Conservation (phyloP, 306 rosid genomes). For the Cotoneaster glaucophyllus region DNA sequence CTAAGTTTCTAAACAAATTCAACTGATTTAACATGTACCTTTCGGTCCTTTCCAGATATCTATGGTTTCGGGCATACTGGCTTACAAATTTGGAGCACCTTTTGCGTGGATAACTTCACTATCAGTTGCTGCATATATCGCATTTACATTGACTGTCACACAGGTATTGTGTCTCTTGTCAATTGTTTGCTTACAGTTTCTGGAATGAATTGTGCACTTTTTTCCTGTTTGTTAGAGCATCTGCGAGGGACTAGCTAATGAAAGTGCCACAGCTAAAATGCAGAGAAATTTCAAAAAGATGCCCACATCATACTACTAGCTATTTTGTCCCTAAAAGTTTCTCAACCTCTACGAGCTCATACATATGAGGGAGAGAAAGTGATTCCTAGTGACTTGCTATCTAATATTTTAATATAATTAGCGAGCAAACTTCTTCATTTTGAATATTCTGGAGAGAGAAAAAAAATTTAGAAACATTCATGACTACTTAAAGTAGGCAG, state of each 20-base stretch:
- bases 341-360: not conserved
- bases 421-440: not conserved
- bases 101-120: conserved; percentile 93
- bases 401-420: not conserved
- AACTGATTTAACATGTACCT: conserved; percentile 54
- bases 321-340: not conserved
- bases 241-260: not conserved
- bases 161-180: conserved; percentile 54
- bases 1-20: conserved; percentile 23
- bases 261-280: not conserved
- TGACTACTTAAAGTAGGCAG: not conserved
- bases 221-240: not conserved
- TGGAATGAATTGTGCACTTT: not conserved
- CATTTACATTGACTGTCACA: conserved; percentile 72
- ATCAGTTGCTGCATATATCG: conserved; percentile 85
- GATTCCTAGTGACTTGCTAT: not conserved
- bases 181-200: not conserved
- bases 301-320: not conserved
- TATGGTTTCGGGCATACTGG: conserved; percentile 96
- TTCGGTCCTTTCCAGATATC: conserved; percentile 77
- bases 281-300: not conserved
- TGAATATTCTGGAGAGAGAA: not conserved
- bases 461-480: not conserved
- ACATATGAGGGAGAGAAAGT: not conserved
- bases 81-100: conserved; percentile 93